A percentile compares a stretch with the other conserved stretches of the same genome.
These are phyloP conservation scores for Clitoria ternatea DNA, from an alignment of 306 rosid species.

Conservation along the genomic window DNA sequence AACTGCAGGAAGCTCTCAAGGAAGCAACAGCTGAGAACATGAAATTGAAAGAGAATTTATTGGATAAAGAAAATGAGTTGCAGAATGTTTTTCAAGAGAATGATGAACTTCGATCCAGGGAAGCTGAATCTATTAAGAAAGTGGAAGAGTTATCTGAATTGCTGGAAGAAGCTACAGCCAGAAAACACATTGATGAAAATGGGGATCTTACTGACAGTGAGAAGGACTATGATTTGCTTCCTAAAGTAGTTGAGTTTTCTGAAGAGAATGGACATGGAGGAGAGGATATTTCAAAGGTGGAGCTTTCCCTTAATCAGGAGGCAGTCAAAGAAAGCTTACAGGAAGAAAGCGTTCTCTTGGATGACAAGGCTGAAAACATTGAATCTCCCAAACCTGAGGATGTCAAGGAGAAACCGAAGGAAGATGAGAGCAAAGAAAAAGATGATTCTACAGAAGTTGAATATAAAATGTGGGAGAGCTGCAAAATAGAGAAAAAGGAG, in stretches of 20 bases:
- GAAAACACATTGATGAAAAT: slow-evolving; percentile 59
- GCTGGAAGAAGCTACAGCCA: slow-evolving; percentile 72
- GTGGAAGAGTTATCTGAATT: slow-evolving; percentile 75
- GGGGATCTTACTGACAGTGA: slow-evolving; percentile 84
- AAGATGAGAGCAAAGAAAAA: slow-evolving; percentile 48
- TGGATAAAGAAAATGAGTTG: slow-evolving; percentile 85
- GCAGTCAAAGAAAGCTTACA: slow-evolving; percentile 33
- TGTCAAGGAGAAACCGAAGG: slow-evolving; percentile 49
- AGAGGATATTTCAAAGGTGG: slow-evolving; percentile 60
- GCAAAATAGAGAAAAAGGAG: slow-evolving; percentile 95
- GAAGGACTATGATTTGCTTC: slow-evolving; percentile 91
- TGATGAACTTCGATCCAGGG: slow-evolving; percentile 67
- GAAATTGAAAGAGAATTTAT: slow-evolving; percentile 78
- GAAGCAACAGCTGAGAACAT: slow-evolving; percentile 64
- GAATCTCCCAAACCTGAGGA: slow-evolving; percentile 32
- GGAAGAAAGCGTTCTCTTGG: slow-evolving; percentile 38
- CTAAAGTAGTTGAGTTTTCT: slow-evolving; percentile 81
- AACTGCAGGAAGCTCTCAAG: slow-evolving; percentile 87
- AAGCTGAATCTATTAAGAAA: slow-evolving; percentile 57
- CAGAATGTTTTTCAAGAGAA: slow-evolving; percentile 69
- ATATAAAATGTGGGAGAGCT: slow-evolving; percentile 92
- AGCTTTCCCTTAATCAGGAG: slow-evolving; percentile 38
- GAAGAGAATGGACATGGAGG: slow-evolving; percentile 84
- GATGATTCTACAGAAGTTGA: slow-evolving; percentile 59
- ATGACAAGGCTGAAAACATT: slow-evolving; percentile 36